Conservation (phyloP, 2,329 filamentous ascomycete species). For the Monosporascus sp. region DNA sequence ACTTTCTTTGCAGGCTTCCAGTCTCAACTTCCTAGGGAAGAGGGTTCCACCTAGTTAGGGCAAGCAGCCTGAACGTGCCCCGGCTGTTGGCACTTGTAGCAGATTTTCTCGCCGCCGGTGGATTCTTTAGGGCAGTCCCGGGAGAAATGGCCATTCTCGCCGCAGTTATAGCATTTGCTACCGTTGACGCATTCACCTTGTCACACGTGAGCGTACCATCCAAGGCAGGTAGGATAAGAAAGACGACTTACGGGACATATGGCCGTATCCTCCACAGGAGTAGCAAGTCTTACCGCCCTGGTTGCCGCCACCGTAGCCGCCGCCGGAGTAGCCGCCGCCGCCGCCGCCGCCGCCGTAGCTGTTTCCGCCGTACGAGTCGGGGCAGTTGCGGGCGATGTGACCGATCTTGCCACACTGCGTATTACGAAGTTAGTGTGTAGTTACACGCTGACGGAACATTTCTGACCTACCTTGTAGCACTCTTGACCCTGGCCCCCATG, state of each 20-base stretch:
- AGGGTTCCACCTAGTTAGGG: conserved; percentile 59
- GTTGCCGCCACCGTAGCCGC: conserved; percentile 45
- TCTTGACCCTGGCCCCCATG: conserved; percentile 52
- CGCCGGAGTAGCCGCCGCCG: conserved; percentile 37
- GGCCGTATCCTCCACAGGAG: conserved; percentile 93
- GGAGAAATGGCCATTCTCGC: conserved; percentile 88
- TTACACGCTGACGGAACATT: neutral
- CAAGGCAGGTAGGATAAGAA: neutral
- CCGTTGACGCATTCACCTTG: conserved; percentile 89
- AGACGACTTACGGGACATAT: conserved; percentile 72
- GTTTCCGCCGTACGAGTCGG: conserved; percentile 53
- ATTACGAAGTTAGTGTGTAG: conserved; percentile 4
- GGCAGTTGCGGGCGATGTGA: conserved; percentile 92
- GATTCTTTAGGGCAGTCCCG: conserved; percentile 95
- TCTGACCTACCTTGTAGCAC: conserved; percentile 72
- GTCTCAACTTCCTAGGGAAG: neutral
- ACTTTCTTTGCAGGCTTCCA: neutral
- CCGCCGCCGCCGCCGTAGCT: conserved; percentile 40
- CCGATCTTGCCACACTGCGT: conserved; percentile 81
- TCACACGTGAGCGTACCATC: conserved; percentile 5
- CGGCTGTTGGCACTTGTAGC: conserved; percentile 86
- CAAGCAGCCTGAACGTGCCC: conserved; percentile 93
- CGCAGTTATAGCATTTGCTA: conserved; percentile 99
- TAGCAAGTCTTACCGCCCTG: conserved; percentile 79
- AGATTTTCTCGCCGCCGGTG: conserved; percentile 82